Evolutionary conservation across 208 protist species (phyloP).

Genomic region (Leishmania amazonensis): DNA sequence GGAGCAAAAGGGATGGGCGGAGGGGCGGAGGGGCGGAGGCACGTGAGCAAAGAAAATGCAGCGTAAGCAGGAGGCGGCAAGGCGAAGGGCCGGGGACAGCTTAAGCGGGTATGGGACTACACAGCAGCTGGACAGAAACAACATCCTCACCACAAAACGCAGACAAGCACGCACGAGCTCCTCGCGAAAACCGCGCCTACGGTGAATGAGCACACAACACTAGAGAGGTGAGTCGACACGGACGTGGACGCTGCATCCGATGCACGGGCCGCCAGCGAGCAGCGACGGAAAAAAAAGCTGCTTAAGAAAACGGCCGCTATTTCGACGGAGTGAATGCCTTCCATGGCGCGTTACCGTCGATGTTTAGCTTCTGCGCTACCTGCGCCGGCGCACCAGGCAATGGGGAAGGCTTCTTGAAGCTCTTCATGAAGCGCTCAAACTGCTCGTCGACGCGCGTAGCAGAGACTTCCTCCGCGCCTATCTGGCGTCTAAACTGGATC

Average conservation of each 20-base stretch:
- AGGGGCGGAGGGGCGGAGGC: neutral
- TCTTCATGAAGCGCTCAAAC: conserved; percentile 88
- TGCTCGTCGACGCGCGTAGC: conserved; percentile 86
- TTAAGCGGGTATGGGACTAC: neutral
- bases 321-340: conserved; percentile 70
- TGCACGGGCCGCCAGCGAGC: neutral
- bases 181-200: neutral
- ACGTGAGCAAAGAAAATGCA: neutral
- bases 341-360: conserved; percentile 84
- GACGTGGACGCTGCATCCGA: neutral
- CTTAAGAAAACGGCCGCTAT: conserved; percentile 1
- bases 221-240: neutral
- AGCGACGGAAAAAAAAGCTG: neutral
- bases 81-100: neutral
- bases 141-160: neutral
- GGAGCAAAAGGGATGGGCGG: neutral
- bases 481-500: conserved; percentile 76
- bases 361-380: conserved; percentile 40
- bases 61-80: neutral
- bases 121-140: neutral
- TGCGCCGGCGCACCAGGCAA: conserved; percentile 7
- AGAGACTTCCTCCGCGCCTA: conserved; percentile 66
- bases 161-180: neutral
- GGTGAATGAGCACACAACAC: neutral
- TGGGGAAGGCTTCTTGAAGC: conserved; percentile 49